Evolutionary conservation across 1,139 yeast genomes (phyloP), one percentile per base, ranked within the genome.

Genomic region (Sugiyamaella sp.): DNA sequence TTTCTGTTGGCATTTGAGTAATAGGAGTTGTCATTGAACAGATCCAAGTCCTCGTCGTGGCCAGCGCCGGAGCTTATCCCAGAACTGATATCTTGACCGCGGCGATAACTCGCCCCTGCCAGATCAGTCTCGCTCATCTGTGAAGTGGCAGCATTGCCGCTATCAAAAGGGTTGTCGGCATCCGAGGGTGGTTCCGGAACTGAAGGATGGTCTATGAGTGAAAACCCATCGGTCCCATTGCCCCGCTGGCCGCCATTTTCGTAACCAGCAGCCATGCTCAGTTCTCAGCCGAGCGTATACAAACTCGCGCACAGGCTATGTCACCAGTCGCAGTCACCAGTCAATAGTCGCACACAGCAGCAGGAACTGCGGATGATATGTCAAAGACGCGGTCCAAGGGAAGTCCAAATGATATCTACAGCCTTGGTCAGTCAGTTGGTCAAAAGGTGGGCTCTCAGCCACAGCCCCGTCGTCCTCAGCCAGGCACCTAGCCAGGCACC

Each of bases 151-250:
- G 37, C 46, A 29, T 43, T 43, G 9, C 49, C n/a, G 25, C 32
- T 16, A n/a, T 42, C 35, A 32, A 47, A 38, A 20, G 51, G 45
- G 32, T 25, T 25, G 29, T 47, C 25, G n/a, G 38, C 22, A 4
- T 19, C n/a, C n/a, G n/a, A n/a, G n/a, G n/a, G 27, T 25, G 46
- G n/a, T 20, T 42, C 25, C 9, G 60, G 59, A 25, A 57, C 62
- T 33, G 62, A 51, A 14, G 62, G 62, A 52, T 59, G 62, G 51
- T 59, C 62, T 57, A 59, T 59, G 45, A 59, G 55, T 4, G 52
- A 48, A 39, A 52, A 48, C 22, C 40, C 46, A 48, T 39, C 41
- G 21, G 35, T 4, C 8, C 8, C 14, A 29, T 29, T 29, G 35
- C 35, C 35, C 14, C 14, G 4, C 14, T 29, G 35, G 14, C 14